Conservation (phyloP, 2,329 filamentous ascomycete species). For the Sclerotinia subarctica region DNA sequence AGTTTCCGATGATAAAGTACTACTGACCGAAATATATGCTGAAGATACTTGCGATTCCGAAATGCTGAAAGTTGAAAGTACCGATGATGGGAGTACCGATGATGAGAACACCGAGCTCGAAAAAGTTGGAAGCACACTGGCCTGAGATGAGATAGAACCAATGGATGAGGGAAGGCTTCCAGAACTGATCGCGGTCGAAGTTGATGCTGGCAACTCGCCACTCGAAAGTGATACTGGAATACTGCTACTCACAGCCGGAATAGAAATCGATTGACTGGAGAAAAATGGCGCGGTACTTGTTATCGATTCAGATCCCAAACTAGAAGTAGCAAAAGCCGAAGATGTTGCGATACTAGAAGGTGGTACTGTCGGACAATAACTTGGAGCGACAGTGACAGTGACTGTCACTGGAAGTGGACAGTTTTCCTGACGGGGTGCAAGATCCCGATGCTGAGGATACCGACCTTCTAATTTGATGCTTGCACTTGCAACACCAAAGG, state of each 20-base stretch:
- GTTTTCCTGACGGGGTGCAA: background rate
- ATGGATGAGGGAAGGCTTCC: background rate
- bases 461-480: slow-evolving; percentile 18
- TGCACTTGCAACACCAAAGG: slow-evolving; percentile 19
- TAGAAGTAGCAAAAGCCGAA: background rate
- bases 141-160: background rate
- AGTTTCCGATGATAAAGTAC: background rate
- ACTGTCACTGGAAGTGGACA: slow-evolving; percentile 6
- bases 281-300: background rate
- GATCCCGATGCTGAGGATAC: background rate
- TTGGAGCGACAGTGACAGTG: slow-evolving; percentile 9
- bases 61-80: slow-evolving; percentile 1
- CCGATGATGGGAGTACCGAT: background rate
- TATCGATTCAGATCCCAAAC: background rate
- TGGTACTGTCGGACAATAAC: background rate
- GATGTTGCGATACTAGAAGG: background rate
- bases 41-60: slow-evolving; percentile 3
- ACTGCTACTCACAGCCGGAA: background rate
- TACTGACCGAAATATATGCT: slow-evolving; percentile 1
- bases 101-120: background rate
- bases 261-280: background rate
- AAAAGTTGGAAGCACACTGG: background rate
- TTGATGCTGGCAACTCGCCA: background rate
- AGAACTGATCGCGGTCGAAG: background rate
- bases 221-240: background rate